These are phyloP conservation scores for Coniella lustricola DNA, from an alignment of 2,329 filamentous ascomycete species.

Conservation along the genomic window DNA sequence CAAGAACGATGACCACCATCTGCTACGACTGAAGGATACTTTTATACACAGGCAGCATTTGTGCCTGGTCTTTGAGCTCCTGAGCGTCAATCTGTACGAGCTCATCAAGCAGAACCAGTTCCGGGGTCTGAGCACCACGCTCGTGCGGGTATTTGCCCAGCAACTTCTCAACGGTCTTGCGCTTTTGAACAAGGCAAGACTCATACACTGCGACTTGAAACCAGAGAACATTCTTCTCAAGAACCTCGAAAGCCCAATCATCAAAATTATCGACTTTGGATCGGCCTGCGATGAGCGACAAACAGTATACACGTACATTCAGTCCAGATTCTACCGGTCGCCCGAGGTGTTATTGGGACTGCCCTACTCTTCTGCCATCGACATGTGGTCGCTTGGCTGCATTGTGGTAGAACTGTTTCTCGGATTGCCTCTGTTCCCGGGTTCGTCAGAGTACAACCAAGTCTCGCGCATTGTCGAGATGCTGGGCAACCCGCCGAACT, in stretches of 20 bases:
- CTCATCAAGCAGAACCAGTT: constrained; percentile 99
- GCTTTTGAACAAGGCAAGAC: constrained; percentile 86
- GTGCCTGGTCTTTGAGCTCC: constrained; percentile 89
- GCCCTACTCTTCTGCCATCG: constrained; percentile 95
- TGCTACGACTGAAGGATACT: constrained; percentile 90
- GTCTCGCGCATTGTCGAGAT: constrained; percentile 96
- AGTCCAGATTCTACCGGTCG: constrained; percentile 95
- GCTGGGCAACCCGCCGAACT: constrained; percentile 90
- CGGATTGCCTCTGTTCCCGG: constrained; percentile 87
- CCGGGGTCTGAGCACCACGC: constrained; percentile 88
- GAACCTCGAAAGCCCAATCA: constrained; percentile 96
- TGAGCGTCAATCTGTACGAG: constrained; percentile 97
- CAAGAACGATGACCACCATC: constrained; percentile 97
- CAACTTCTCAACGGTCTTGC: constrained; percentile 90
- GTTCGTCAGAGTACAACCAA: constrained; percentile 98
- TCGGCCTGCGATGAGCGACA: constrained; percentile 97
- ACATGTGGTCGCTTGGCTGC: constrained; percentile 99
- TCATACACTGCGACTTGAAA: constrained; percentile 98
- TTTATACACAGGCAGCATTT: constrained; percentile 98
- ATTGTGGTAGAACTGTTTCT: constrained; percentile 98
- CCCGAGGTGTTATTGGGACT: constrained; percentile 92
- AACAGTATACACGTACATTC: constrained; percentile 98
- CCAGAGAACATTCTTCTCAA: constrained; percentile 97
- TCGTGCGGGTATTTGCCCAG: constrained; percentile 95
- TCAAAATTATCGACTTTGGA: constrained; percentile 99